Evolutionary conservation across 1,284 basidiomycete species (phyloP), one percentile per base, ranked within the genome.

Genomic region (Xerocomus amazonicus): DNA sequence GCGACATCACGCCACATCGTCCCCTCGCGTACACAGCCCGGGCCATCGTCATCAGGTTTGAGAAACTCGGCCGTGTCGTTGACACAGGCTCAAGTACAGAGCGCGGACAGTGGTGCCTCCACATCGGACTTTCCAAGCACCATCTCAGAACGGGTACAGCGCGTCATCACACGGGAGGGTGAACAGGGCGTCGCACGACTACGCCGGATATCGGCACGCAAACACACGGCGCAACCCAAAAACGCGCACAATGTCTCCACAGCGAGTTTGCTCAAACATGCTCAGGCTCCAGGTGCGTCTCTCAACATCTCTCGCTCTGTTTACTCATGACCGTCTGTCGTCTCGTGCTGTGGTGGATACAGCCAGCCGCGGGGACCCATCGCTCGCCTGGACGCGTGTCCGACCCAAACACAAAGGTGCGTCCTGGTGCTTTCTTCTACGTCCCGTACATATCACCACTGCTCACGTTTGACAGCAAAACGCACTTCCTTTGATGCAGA

Each of bases 181-280:
- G 45, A 43, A 4, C 35, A 10, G 38, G 8, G 13, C 13, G 16
- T 19, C 5, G 34, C 7, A 26, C 23, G 9, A 23, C 37, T 29
- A 26, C 19, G 19, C 19, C n/a, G n/a, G n/a, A 23, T 2, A 27
- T 55, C 59, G 14, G 62, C 62, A 6, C 66, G 62, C 47, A 65
- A 65, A 32, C 48, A 31, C 0, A 53, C 61, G 19, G 27, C 28
- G 2, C 50, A 35, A 8, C 33, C 40, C 4, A 62, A 34, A 13
- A 46, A 50, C 28, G 6, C 51, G 14, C 47, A 9, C 26, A 54
- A 33, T 12, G 59, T 56, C 33, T 47, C 50, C 5, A 60, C 37
- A 14, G 38, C 29, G 9, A 51, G 23, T 26, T 29, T 65, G 19
- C 27, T 68, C 2, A 48, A 5, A 44, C 9, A 38, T 6, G 61